A percentile compares a stretch with the other conserved stretches of the same genome.
Evolutionary conservation across 768 basidiomycete species (phyloP).

Genomic region (Tricholoma furcatifolium): DNA sequence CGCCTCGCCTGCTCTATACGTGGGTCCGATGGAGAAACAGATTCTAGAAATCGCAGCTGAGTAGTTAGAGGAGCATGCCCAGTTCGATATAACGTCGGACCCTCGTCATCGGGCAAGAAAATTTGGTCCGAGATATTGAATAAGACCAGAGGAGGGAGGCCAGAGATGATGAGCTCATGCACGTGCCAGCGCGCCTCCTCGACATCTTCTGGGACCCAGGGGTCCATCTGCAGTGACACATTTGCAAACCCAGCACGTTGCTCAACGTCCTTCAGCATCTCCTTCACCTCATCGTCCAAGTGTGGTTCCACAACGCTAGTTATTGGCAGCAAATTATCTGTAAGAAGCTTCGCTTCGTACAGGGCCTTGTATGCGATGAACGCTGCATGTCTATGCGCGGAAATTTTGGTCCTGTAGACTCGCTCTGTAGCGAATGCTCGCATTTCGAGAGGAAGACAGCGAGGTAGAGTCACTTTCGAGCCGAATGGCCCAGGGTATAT

Average conservation of each 20-base stretch:
- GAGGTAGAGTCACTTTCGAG: constrained; percentile 64
- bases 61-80: constrained; percentile 29
- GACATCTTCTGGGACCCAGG: constrained; percentile 45
- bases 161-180: constrained; percentile 48
- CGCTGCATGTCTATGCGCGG: constrained; percentile 68
- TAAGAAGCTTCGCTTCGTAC: constrained; percentile 58
- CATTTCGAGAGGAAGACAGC: constrained; percentile 46
- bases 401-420: constrained; percentile 52
- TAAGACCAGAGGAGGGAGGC: constrained; percentile 46
- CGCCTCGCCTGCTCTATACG: constrained; percentile 39
- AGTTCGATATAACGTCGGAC: constrained; percentile 49
- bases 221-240: constrained; percentile 62
- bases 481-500: constrained; percentile 58
- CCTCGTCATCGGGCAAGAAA: constrained; percentile 32
- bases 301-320: constrained; percentile 52
- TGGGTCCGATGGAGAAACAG: constrained; percentile 21
- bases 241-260: constrained; percentile 55
- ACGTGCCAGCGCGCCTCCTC: constrained; percentile 43
- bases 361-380: constrained; percentile 67
- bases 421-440: constrained; percentile 50
- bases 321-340: constrained; percentile 71
- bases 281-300: constrained; percentile 58
- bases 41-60: constrained; percentile 24
- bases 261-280: constrained; percentile 62
- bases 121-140: constrained; percentile 45